phyloP scores from a whole-genome alignment of 176 grass and related monocot genomes.

The Metroxylon sagu region DNA sequence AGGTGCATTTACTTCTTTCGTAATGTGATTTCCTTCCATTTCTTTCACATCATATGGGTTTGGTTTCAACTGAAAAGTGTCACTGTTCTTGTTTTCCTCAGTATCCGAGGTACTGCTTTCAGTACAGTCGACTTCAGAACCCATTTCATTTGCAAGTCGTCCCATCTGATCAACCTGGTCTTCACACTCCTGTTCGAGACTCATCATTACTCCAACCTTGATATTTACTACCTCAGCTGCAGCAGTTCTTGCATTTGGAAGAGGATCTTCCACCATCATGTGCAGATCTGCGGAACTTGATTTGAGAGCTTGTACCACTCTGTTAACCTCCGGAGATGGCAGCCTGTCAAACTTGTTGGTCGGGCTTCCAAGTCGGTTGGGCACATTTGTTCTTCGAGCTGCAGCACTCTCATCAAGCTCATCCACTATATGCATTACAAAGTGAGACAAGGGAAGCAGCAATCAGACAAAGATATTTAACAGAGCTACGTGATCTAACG shows the following conservation, averaged over 20 bases:
- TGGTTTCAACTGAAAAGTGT: too few relatives aligned
- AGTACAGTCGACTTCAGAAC: background rate
- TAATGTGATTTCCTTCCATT: too few relatives aligned
- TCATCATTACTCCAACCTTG: constrained; percentile 17
- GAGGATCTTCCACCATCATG: constrained; percentile 33
- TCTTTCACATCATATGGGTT: too few relatives aligned
- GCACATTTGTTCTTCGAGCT: too few relatives aligned
- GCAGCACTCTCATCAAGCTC: too few relatives aligned
- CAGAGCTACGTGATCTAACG: too few relatives aligned
- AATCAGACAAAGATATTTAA: too few relatives aligned
- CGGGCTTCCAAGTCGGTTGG: too few relatives aligned
- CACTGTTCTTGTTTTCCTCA: background rate
- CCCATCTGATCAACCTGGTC: too few relatives aligned
- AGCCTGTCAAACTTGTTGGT: background rate
- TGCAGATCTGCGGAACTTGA: constrained; percentile 46
- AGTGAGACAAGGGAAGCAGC: too few relatives aligned
- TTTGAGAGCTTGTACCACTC: constrained; percentile 29
- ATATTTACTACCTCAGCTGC: constrained; percentile 34
- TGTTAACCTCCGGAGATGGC: constrained; percentile 30
- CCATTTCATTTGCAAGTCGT: background rate
- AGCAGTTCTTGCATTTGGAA: constrained; percentile 35
- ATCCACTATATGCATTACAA: too few relatives aligned
- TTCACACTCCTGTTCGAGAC: constrained; percentile 1
- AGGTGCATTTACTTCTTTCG: too few relatives aligned
- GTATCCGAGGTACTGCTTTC: constrained; percentile 11